Base-by-base conservation (phyloP, 164 flowering plant species). In the Kingdonia uniflora region DNA sequence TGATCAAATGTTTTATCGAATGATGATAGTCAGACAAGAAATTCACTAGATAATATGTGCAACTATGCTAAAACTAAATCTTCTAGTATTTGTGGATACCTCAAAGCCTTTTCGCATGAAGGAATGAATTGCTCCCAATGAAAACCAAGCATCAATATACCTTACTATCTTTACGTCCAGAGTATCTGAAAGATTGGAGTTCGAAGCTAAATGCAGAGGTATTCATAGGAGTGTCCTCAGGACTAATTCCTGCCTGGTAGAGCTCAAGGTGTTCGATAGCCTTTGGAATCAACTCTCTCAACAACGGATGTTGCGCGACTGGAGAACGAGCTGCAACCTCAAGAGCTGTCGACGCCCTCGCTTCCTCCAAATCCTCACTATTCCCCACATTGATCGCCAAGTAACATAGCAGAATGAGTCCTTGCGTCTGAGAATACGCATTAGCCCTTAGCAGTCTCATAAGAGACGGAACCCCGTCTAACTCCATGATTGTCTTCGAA, bases 401-500 rank as follows among this genome's bases (percentile, higher is more conserved):
- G 71, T 78, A 76, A 64, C 91, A 82, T 14, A 90, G 81, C 20
- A 87, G 74, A 50, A 72, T 46, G 41, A 90, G 54, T 20, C 72
- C 83, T 29, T 73, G 68, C 59, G 68, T 14, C 57, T 74, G 81
- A 8, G 69, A 57, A 41, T 44, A 55, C 10, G 81, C 95, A 23
- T 50, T 64, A 8, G 47, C 59, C 67, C 75, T 78, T 41, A 81
- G 39, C 69, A 90, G 48, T 49, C 61, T 76, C 75, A 84, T 66
- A 50, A 90, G 50, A 48, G 62, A 72, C 2, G 74, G 73, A 14
- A 86, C 75, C 17, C 79, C 90, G 15, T 69, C 63, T 49, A 65
- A 73, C 54, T 82, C 85, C 17, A 86, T 76, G 16, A 86, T 80
- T 5, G 91, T 52, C 65, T 82, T 79, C 0, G 94, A 76, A 54